These are phyloP conservation scores for Macrolepiota albuminosa DNA, from an alignment of 768 basidiomycete genomes.

Conservation along the genomic window DNA sequence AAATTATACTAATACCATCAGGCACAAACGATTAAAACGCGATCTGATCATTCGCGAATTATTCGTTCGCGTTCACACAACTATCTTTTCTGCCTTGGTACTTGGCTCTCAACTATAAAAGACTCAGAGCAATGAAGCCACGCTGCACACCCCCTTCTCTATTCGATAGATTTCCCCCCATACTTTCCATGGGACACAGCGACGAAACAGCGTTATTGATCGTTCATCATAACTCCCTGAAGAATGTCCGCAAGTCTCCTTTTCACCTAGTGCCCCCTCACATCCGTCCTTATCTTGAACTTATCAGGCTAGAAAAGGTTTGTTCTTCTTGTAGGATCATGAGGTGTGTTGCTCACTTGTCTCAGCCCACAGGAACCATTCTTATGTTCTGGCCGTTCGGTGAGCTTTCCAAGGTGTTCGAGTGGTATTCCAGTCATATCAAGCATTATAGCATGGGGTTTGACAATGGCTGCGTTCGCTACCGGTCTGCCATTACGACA, in stretches of 20 bases:
- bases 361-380: conserved; percentile 44
- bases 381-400: conserved; percentile 55
- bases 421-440: background rate
- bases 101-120: conserved; percentile 12
- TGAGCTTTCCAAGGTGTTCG: conserved; percentile 14
- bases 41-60: conserved; percentile 1
- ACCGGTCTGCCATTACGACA: conserved; percentile 23
- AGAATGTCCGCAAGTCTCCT: conserved; percentile 24
- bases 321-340: background rate
- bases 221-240: conserved; percentile 13
- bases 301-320: conserved; percentile 48
- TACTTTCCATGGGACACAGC: conserved; percentile 16
- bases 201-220: conserved; percentile 23
- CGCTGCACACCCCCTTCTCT: background rate
- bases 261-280: conserved; percentile 25
- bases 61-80: background rate
- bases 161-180: background rate
- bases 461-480: conserved; percentile 45
- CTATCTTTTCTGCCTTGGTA: background rate
- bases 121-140: background rate
- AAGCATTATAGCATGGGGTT: conserved; percentile 36
- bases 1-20: conserved; percentile 5
- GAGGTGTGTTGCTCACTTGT: background rate
- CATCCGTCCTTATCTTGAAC: conserved; percentile 40
- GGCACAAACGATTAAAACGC: conserved; percentile 10